Percentiles rank a stretch among this genome's conserved stretches.
These are phyloP conservation scores for Wickerhamia fluorescens DNA, from an alignment of 805 yeast genomes.

Conservation along the genomic window DNA sequence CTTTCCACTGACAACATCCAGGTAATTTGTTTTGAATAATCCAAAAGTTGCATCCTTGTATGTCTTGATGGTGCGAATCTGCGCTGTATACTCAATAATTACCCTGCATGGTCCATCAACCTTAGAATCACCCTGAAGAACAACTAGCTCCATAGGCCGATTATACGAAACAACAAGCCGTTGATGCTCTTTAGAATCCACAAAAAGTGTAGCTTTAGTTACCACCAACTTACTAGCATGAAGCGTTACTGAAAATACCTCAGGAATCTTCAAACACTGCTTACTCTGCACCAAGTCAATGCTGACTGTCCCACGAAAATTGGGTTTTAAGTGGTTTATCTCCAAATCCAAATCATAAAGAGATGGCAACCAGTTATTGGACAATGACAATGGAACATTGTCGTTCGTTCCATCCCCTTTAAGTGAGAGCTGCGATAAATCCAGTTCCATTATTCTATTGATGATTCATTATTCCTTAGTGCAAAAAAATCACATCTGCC, in stretches of 20 bases:
- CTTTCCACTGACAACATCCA: slow-evolving; percentile 41
- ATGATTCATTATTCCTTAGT: too few species aligned
- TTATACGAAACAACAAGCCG: slow-evolving; percentile 27
- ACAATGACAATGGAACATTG: slow-evolving; percentile 16
- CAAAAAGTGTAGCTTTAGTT: slow-evolving; percentile 18
- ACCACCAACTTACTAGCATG: slow-evolving; percentile 38
- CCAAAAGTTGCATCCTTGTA: slow-evolving; percentile 56
- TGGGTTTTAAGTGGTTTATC: slow-evolving; percentile 39
- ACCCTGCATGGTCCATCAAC: too few species aligned
- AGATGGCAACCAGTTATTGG: slow-evolving; percentile 29
- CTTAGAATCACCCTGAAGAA: slow-evolving; percentile 15
- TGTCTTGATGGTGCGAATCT: slow-evolving; percentile 43
- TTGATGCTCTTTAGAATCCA: slow-evolving; percentile 1
- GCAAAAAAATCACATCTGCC: too few species aligned
- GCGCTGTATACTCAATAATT: slow-evolving; percentile 42
- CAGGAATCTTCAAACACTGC: slow-evolving; percentile 6
- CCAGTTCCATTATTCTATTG: too few species aligned
- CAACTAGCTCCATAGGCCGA: slow-evolving; percentile 32
- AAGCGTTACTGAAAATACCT: slow-evolving; percentile 19
- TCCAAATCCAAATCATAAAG: slow-evolving; percentile 31
- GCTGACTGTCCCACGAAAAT: slow-evolving; percentile 37
- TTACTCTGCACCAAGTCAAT: slow-evolving; percentile 24
- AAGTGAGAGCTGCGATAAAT: too few species aligned
- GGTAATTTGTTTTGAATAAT: slow-evolving; percentile 59
- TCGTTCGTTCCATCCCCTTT: too few species aligned